Conservation (phyloP, 768 basidiomycete species). For the Gloeopeniophorella convolvens region DNA sequence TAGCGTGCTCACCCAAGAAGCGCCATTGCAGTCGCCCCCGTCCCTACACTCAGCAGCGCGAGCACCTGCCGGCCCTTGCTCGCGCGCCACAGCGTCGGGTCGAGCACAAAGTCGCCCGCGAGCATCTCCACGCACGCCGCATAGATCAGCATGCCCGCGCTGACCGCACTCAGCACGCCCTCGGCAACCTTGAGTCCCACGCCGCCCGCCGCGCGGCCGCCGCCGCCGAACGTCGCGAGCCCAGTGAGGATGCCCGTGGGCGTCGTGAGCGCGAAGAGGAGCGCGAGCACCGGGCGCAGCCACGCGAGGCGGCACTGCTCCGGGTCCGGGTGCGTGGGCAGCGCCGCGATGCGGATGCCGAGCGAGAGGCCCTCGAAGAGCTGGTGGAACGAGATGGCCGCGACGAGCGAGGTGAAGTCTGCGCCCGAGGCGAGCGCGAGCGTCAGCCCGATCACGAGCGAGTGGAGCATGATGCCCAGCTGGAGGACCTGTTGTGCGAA, state of each 20-base stretch:
- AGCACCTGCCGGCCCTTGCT: conserved; percentile 38
- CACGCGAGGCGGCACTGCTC: conserved; percentile 18
- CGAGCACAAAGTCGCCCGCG: conserved; percentile 79
- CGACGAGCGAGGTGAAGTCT: conserved; percentile 67
- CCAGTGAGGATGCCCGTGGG: conserved; percentile 63
- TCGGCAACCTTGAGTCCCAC: conserved; percentile 51
- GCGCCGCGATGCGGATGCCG: conserved; percentile 69
- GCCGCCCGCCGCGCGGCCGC: conserved; percentile 27
- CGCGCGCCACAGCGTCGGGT: conserved; percentile 44
- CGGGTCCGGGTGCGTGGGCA: conserved; percentile 37
- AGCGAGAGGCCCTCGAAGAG: conserved; percentile 80
- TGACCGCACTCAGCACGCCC: conserved; percentile 75
- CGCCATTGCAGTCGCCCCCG: conserved; percentile 62
- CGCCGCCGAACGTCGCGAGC: conserved; percentile 38
- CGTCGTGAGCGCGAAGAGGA: conserved; percentile 68
- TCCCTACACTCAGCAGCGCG: conserved; percentile 53
- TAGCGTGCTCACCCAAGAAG: conserved; percentile 36
- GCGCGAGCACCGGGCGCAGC: conserved; percentile 47
- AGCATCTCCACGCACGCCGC: conserved; percentile 84
- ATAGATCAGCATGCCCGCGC: conserved; percentile 79
- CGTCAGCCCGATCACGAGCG: conserved; percentile 74
- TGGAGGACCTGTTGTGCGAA: conserved; percentile 58
- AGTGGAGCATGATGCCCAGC: conserved; percentile 81
- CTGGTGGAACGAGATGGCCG: conserved; percentile 77
- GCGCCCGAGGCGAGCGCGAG: conserved; percentile 60